phyloP scores from a whole-genome alignment of 371 early-diverging fungal species.

The Mortierella sp. region DNA sequence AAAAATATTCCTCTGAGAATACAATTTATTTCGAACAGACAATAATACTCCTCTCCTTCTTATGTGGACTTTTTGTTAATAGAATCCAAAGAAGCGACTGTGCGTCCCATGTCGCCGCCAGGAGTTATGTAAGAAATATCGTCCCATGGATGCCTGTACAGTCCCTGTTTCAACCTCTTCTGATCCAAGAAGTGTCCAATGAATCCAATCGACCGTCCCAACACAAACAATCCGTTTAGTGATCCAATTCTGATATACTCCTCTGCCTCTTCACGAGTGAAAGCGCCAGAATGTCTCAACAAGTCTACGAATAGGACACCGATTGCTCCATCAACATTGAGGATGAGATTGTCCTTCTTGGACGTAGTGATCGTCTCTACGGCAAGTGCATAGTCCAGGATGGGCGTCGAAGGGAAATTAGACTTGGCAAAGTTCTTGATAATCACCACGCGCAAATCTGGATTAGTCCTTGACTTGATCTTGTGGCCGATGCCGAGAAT shows the following conservation, averaged over 20 bases:
- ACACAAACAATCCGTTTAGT: conserved; percentile 96
- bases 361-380: conserved; percentile 96
- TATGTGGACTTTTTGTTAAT: conserved; percentile 57
- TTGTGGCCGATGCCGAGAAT: conserved; percentile 99
- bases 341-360: conserved; percentile 98
- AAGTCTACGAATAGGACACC: conserved; percentile 97
- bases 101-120: conserved; percentile 56
- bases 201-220: conserved; percentile 96
- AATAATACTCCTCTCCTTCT: not conserved
- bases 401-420: conserved; percentile 90
- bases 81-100: conserved; percentile 57
- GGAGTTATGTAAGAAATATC: conserved; percentile 95
- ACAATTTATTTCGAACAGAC: not conserved
- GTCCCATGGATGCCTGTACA: conserved; percentile 98
- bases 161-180: conserved; percentile 96
- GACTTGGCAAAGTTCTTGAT: conserved; percentile 93
- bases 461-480: conserved; percentile 98
- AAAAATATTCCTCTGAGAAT: not conserved
- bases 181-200: conserved; percentile 97
- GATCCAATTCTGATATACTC: conserved; percentile 97
- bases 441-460: conserved; percentile 95
- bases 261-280: conserved; percentile 94
- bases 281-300: conserved; percentile 92
- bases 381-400: conserved; percentile 93
- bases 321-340: conserved; percentile 98